A percentile compares a stretch with the other conserved stretches of the same genome.
These are phyloP conservation scores for Paramecium octaurelia DNA, from an alignment of 73 alveolate genomes.

Conservation along the genomic window DNA sequence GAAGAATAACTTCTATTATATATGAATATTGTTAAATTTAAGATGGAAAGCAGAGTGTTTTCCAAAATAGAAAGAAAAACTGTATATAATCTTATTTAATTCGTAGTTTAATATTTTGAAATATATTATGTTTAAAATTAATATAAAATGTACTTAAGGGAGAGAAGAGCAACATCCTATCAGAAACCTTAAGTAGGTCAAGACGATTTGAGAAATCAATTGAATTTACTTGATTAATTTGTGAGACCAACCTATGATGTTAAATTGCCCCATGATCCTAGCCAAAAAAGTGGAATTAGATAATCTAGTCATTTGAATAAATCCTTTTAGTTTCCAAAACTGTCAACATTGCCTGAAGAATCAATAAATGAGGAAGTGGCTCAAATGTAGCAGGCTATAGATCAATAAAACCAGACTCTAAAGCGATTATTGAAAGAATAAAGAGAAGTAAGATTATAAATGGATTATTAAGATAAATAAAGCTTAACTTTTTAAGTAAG, in stretches of 20 bases:
- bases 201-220: neutral
- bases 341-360: neutral
- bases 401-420: neutral
- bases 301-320: neutral
- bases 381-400: neutral
- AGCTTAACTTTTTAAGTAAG: neutral
- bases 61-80: no score
- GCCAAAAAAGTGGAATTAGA: neutral
- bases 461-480: neutral
- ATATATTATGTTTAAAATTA: neutral
- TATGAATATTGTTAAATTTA: no score
- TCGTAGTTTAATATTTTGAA: neutral
- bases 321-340: conserved; percentile 6
- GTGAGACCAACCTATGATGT: neutral
- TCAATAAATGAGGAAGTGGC: neutral
- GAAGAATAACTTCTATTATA: neutral
- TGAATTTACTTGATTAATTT: neutral
- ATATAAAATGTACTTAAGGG: neutral
- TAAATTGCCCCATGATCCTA: neutral
- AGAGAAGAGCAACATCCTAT: neutral
- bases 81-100: no score
- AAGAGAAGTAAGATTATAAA: conserved; percentile 1
- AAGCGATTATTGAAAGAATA: conserved; percentile 7
- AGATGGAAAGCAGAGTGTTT: no score
- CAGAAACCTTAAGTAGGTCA: neutral